These are phyloP conservation scores for Mycena latifolia DNA, from an alignment of 768 basidiomycete species.

Conservation along the genomic window DNA sequence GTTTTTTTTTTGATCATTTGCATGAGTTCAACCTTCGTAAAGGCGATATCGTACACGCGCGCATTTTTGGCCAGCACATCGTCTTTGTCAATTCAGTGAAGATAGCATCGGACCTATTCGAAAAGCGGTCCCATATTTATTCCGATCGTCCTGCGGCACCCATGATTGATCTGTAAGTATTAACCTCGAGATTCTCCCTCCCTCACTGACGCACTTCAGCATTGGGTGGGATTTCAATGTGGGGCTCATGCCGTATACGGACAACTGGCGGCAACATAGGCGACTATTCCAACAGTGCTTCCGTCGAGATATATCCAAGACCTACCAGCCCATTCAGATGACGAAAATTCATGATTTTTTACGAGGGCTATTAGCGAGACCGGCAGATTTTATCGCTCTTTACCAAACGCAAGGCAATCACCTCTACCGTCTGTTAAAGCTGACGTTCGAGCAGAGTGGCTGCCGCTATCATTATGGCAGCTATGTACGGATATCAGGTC, in stretches of 20 bases:
- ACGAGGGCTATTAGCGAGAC: conserved; percentile 29
- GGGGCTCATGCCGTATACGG: conserved; percentile 44
- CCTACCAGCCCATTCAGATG: conserved; percentile 40
- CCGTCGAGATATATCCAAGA: conserved; percentile 34
- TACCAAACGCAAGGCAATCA: neutral
- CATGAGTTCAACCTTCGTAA: neutral
- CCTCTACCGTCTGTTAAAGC: neutral
- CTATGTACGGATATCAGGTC: conserved; percentile 45
- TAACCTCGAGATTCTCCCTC: neutral
- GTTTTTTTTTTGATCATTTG: neutral
- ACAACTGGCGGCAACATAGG: conserved; percentile 46
- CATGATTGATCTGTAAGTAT: conserved; percentile 35
- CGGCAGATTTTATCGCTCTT: conserved; percentile 32
- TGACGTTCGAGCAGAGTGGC: neutral
- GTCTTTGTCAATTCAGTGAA: conserved; percentile 45
- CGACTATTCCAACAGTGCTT: conserved; percentile 45
- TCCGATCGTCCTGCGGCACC: conserved; percentile 36
- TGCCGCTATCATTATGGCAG: conserved; percentile 8
- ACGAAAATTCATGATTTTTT: conserved; percentile 40
- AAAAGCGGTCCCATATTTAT: conserved; percentile 39
- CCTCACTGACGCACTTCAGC: conserved; percentile 23
- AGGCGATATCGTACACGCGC: conserved; percentile 40
- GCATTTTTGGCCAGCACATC: conserved; percentile 40
- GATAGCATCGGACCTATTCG: conserved; percentile 39
- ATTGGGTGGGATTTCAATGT: conserved; percentile 49